Base-by-base conservation (phyloP, 805 yeast genomes). In the Myxozyma mucilagina region DNA sequence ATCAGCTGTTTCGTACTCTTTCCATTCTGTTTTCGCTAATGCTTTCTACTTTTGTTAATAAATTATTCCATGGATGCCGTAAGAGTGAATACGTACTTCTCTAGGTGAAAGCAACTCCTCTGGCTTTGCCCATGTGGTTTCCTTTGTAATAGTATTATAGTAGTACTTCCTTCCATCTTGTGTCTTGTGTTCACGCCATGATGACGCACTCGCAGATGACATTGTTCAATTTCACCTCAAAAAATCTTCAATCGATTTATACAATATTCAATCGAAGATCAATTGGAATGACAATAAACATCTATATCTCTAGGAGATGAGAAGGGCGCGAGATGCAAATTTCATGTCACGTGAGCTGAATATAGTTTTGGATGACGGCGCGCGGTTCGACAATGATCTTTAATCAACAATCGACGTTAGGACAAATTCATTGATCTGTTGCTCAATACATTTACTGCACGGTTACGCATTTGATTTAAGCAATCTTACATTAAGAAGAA, bases 61-160 rank as follows among this genome's bases (percentile, higher is more conserved):
- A 13, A 24, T 4, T 29, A n/a, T n/a, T 24, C n/a, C n/a, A 29
- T 9, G 8, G 29, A 13, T 41, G 3, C 10, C 7, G 2, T 29
- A 14, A 45, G 1, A 20, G 4, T 32, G 8, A 24, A 1, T 29
- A 36, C 51, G 18, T 43, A 65, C 65, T 66, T 79, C 83, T 9
- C 74, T 57, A n/a, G 73, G 68, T 3, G 79, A 74, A 48, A 68
- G 72, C 29, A 80, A 69, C 55, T 80, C 87, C 16, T 74, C 81
- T 0, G 97, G 97, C 65, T 84, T 84, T 31, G 87, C 89, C 96
- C 97, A 90, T 53, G 86, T 83, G 0, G 97, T 84, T 65, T 84
- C 84, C 52, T 84, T 81, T 0, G 93, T 87, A 32, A 71, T 79
- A 0, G 81, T 56, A 65, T 91, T 84, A 72, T 84, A 89, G 73